These are phyloP conservation scores for Globisporangium barbulae DNA, from an alignment of 352 stramenopile species.

Conservation along the genomic window DNA sequence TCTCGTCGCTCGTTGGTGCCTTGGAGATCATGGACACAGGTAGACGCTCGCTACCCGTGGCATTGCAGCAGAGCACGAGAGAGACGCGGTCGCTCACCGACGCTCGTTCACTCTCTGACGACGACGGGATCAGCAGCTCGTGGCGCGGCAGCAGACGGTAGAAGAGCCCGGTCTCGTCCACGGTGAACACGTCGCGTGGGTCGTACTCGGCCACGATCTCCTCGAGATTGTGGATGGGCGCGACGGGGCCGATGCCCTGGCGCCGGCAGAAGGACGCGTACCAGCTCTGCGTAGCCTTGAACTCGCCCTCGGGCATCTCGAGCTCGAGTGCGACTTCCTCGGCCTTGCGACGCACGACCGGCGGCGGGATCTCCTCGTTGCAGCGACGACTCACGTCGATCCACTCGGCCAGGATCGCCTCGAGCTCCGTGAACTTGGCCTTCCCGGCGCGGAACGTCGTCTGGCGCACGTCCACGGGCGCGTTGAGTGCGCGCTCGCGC, in stretches of 20 bases:
- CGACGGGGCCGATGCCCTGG: conserved; percentile 6
- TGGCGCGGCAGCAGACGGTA: conserved; percentile 12
- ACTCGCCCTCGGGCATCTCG: conserved; percentile 8
- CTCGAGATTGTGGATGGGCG: conserved; percentile 8
- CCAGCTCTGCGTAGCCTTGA: conserved; percentile 12
- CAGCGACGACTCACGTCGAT: conserved; percentile 16
- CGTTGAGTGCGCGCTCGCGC: conserved; percentile 2
- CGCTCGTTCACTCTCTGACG: neutral
- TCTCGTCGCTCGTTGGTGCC: neutral
- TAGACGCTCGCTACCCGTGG: conserved; percentile 6
- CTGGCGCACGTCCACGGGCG: conserved; percentile 12
- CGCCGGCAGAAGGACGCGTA: conserved; percentile 11
- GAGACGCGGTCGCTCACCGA: conserved; percentile 11
- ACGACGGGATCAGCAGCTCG: neutral
- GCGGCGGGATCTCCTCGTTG: conserved; percentile 14
- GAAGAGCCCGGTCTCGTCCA: conserved; percentile 19
- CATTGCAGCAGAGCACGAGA: conserved; percentile 22
- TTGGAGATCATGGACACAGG: conserved; percentile 16
- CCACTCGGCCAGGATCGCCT: conserved; percentile 14
- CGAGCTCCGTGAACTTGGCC: conserved; percentile 12
- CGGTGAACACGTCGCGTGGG: conserved; percentile 11
- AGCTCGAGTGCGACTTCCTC: conserved; percentile 10
- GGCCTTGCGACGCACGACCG: conserved; percentile 6
- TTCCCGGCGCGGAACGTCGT: conserved; percentile 12
- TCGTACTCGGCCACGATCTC: conserved; percentile 14